A percentile compares a stretch with the other conserved stretches of the same genome.
phyloP scores from a whole-genome alignment of 2,329 filamentous ascomycete species.

The Xylaria digitata region DNA sequence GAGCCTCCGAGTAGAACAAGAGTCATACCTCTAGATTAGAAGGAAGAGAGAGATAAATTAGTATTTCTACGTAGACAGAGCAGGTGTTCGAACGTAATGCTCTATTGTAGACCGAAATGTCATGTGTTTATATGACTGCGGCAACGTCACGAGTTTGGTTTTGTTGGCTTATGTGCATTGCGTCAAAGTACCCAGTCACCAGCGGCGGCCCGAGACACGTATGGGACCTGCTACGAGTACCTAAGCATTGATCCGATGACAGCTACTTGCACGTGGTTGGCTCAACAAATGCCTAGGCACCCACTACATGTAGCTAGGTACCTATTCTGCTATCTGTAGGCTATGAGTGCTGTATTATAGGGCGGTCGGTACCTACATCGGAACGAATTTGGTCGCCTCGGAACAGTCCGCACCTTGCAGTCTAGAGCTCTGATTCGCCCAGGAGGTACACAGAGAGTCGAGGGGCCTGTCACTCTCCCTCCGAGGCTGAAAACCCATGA shows the following conservation, averaged over 20 bases:
- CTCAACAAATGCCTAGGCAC: neutral
- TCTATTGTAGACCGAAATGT: slow-evolving; percentile 13
- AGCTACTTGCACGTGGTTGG: slow-evolving; percentile 25
- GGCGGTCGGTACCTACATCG: neutral
- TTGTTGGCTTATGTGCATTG: slow-evolving; percentile 11
- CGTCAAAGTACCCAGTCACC: slow-evolving; percentile 18
- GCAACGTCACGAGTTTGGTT: slow-evolving; percentile 33
- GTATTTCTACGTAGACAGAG: neutral
- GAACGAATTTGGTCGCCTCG: slow-evolving; percentile 2
- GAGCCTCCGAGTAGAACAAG: neutral
- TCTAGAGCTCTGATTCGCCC: slow-evolving; percentile 20
- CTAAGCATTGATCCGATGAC: slow-evolving; percentile 22
- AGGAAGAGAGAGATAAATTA: neutral
- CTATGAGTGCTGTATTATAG: neutral
- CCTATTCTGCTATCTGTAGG: neutral
- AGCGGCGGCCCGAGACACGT: neutral
- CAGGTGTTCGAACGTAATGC: slow-evolving; percentile 11
- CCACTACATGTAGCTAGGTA: neutral
- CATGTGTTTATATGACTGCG: slow-evolving; percentile 25
- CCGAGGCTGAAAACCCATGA: slow-evolving; percentile 42
- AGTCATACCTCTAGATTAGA: neutral
- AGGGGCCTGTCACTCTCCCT: slow-evolving; percentile 17
- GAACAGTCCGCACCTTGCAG: slow-evolving; percentile 23
- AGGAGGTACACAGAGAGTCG: neutral
- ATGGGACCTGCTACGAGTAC: neutral